Percentiles rank a stretch among this genome's conserved stretches.
Conservation (phyloP, 1,284 basidiomycete species). For the Ganoderma boninense region DNA sequence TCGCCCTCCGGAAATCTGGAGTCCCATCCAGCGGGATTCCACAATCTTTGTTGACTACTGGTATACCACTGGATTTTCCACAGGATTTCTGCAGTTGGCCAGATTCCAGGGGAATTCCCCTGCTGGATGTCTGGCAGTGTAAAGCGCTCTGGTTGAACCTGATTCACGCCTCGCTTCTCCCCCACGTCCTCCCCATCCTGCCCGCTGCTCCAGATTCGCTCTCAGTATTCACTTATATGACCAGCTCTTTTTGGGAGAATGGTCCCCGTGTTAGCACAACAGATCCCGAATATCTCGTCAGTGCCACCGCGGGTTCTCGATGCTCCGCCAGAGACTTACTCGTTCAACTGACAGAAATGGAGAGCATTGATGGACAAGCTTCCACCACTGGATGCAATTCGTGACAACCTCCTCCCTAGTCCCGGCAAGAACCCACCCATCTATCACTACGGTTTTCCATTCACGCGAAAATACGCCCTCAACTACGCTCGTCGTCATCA, state of each 20-base stretch:
- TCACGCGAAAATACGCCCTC: conserved; percentile 6
- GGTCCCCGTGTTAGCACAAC: neutral
- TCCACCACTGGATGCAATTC: conserved; percentile 1
- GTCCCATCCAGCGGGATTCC: too few species aligned
- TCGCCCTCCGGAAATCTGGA: too few species aligned
- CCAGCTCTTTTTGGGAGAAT: neutral
- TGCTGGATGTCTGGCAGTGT: too few species aligned
- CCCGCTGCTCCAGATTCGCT: too few species aligned
- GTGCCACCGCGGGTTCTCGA: neutral
- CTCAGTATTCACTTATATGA: too few species aligned
- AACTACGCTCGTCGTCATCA: conserved; percentile 13
- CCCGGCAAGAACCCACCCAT: conserved; percentile 7
- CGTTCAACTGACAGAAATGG: neutral
- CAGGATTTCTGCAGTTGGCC: too few species aligned
- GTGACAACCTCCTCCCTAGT: neutral
- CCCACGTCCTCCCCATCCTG: too few species aligned
- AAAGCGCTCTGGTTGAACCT: too few species aligned
- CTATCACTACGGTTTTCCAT: conserved; percentile 16
- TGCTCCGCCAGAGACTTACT: neutral
- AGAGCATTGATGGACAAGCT: conserved; percentile 1
- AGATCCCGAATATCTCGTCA: neutral
- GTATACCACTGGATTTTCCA: too few species aligned
- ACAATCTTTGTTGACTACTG: too few species aligned
- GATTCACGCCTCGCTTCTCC: too few species aligned
- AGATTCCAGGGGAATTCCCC: too few species aligned